Conservation (phyloP, 169 alveolate species). For the Plasmodium yoelii region DNA sequence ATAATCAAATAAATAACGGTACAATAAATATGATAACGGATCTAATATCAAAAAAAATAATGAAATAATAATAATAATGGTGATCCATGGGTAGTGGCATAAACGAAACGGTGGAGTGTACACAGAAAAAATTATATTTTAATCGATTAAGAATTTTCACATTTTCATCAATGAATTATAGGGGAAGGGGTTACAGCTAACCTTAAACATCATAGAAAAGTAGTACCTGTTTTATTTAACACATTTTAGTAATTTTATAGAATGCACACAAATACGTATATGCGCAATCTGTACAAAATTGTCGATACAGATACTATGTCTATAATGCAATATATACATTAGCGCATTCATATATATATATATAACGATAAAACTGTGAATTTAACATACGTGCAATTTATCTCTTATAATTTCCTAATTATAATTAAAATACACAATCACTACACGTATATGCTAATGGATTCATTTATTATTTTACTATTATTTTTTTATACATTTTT, state of each 20-base stretch:
- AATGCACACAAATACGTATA: not conserved
- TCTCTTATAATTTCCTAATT: slow-evolving; percentile 11
- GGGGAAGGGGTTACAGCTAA: slow-evolving; percentile 9
- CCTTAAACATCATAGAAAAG: slow-evolving; percentile 3
- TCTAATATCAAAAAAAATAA: no score
- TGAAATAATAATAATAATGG: no score
- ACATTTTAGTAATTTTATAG: slow-evolving; percentile 13
- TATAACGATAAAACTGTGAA: not conserved
- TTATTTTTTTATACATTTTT: no score
- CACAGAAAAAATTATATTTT: slow-evolving; percentile 4
- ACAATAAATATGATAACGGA: not conserved
- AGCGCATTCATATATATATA: not conserved
- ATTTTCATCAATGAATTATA: slow-evolving; percentile 31
- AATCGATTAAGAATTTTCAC: not conserved
- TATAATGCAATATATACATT: not conserved
- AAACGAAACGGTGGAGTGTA: not conserved
- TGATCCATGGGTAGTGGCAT: not conserved
- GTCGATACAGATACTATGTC: not conserved
- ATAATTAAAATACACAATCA: not conserved
- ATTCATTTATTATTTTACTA: no score
- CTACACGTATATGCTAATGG: no score
- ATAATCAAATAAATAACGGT: not conserved
- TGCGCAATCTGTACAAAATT: not conserved
- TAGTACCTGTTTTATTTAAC: slow-evolving; percentile 14
- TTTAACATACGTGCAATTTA: not conserved